Conservation (phyloP, 2,329 filamentous ascomycete genomes). For the Monosporascus sp. region DNA sequence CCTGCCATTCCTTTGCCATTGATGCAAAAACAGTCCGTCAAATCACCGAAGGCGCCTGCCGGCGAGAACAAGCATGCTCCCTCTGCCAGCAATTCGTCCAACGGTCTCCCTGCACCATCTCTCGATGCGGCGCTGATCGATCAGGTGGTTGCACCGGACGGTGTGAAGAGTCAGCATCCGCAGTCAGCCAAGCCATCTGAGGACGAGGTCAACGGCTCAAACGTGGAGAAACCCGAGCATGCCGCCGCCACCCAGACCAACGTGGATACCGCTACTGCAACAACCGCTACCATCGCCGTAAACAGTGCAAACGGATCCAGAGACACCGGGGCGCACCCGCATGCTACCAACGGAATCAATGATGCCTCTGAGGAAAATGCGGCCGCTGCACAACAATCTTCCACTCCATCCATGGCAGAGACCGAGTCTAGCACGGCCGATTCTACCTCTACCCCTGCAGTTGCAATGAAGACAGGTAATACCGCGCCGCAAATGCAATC, state of each 20-base stretch:
- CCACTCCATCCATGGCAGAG: constrained; percentile 5
- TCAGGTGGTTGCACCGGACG: constrained; percentile 8
- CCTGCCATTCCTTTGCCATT: constrained; percentile 27
- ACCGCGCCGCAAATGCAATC: constrained; percentile 2
- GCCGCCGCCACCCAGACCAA: constrained; percentile 2
- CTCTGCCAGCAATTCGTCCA: constrained; percentile 11
- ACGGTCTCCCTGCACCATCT: constrained; percentile 20
- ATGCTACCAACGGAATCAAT: constrained; percentile 6
- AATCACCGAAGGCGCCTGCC: constrained; percentile 4
- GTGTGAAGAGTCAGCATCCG: constrained; percentile 4
- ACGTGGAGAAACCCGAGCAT: constrained; percentile 21
- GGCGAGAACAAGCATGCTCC: constrained; percentile 11
- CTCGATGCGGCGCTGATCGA: constrained; percentile 27
- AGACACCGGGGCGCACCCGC: not conserved
- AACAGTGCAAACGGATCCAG: constrained; percentile 5
- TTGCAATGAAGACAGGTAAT: constrained; percentile 14
- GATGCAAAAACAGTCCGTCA: constrained; percentile 19
- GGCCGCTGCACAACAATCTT: constrained; percentile 1
- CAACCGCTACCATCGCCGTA: constrained; percentile 1
- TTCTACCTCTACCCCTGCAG: constrained; percentile 4
- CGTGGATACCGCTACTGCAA: not conserved
- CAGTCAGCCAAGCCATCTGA: constrained; percentile 16
- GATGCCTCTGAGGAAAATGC: not conserved
- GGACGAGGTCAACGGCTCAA: constrained; percentile 16
- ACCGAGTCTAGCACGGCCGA: constrained; percentile 3